phyloP scores from a whole-genome alignment of 768 basidiomycete species.

The Kwoniella dendrophila region DNA sequence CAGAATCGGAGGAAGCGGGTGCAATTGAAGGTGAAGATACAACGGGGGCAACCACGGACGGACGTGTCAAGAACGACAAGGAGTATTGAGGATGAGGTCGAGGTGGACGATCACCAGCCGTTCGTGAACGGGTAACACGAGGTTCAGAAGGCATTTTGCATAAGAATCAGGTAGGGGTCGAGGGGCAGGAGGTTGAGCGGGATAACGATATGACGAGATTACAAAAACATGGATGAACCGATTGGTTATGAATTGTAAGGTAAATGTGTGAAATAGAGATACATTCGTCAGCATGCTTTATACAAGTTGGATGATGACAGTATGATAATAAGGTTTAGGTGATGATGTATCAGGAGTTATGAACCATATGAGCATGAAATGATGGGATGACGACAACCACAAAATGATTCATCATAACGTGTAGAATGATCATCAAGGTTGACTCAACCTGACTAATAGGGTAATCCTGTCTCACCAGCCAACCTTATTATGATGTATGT shows the following conservation, averaged over 20 bases:
- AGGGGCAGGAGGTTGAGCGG: too few relatives aligned
- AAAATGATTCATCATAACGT: neutral
- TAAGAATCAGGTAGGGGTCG: neutral
- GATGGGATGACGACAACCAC: neutral
- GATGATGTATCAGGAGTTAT: too few relatives aligned
- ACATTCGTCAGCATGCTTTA: too few relatives aligned
- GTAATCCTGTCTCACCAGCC: too few relatives aligned
- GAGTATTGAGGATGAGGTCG: neutral
- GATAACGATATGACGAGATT: neutral
- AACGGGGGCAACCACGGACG: neutral
- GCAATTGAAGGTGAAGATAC: neutral
- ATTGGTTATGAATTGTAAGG: too few relatives aligned
- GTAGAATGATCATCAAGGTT: neutral
- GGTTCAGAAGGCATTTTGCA: neutral
- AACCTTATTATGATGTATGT: neutral
- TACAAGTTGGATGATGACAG: too few relatives aligned
- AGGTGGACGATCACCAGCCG: neutral
- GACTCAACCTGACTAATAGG: neutral
- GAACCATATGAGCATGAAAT: neutral
- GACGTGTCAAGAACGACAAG: neutral
- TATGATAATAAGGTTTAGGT: too few relatives aligned
- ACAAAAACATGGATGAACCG: too few relatives aligned
- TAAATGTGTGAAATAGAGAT: too few relatives aligned
- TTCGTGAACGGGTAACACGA: constrained; percentile 4
- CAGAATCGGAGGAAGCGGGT: neutral